Evolutionary conservation across 2,329 filamentous ascomycete genomes (phyloP).

Genomic region (Pestalotiopsis sp.): DNA sequence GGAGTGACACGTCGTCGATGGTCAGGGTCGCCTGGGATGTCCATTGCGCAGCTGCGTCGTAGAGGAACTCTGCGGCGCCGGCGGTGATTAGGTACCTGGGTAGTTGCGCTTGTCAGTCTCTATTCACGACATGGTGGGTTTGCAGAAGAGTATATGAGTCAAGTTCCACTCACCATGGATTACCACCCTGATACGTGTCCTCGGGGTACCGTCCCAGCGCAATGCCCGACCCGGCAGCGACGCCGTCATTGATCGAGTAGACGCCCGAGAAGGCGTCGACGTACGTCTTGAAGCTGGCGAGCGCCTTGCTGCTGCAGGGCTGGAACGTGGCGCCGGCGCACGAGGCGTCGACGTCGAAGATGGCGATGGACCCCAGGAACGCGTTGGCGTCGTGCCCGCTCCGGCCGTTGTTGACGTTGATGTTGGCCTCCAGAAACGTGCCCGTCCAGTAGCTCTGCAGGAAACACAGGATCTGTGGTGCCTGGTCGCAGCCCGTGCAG

Average conservation of each 20-base stretch:
- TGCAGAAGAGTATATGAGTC: background rate
- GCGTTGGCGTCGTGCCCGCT: constrained; percentile 61
- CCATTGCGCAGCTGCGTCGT: constrained; percentile 59
- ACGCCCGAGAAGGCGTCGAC: constrained; percentile 54
- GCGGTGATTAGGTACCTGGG: constrained; percentile 51
- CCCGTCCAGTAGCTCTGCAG: constrained; percentile 61
- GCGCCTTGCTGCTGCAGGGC: constrained; percentile 51
- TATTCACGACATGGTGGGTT: background rate
- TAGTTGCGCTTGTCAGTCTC: constrained; percentile 1
- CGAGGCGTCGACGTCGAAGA: constrained; percentile 51
- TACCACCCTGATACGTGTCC: constrained; percentile 58
- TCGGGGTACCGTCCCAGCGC: constrained; percentile 48
- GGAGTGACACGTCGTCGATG: constrained; percentile 52
- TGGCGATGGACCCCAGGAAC: constrained; percentile 47
- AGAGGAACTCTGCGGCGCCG: constrained; percentile 60
- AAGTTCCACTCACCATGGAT: constrained; percentile 48
- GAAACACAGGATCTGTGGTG: constrained; percentile 55
- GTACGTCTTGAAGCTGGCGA: constrained; percentile 60
- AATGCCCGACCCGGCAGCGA: constrained; percentile 45
- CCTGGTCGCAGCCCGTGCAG: constrained; percentile 52
- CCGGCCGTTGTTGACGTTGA: constrained; percentile 45
- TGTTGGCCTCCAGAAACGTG: constrained; percentile 56
- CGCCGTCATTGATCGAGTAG: constrained; percentile 54
- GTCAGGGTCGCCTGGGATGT: constrained; percentile 46
- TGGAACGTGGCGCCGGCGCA: constrained; percentile 59